Evolutionary conservation across 352 stramenopile genomes (phyloP), one percentile per base, ranked within the genome.

Genomic region (Pythium diclinum): DNA sequence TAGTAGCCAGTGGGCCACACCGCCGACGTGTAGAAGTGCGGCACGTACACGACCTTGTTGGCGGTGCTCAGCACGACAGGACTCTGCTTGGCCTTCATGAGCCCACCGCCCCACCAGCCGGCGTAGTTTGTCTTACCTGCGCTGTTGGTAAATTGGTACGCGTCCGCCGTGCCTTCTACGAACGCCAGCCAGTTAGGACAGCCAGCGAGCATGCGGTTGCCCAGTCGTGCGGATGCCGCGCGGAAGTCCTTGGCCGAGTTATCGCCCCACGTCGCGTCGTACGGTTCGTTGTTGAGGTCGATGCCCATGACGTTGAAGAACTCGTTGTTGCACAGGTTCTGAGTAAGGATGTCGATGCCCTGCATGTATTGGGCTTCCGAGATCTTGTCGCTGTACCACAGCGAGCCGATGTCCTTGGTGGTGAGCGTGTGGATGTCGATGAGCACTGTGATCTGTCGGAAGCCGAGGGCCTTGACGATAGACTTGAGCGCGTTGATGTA

Each of bases 221-320:
- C 79, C 33, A 93, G 88, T 13, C 69, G 74, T 23, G 75, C 64
- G 0, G 82, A 69, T 8, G 68, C 79, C 6, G 71, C 69, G 0
- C 73, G 69, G 51, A 91, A 89, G 48, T 91, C 82, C 6, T 61
- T 80, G 44, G 64, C 65, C 0, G 73, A 47, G 56, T 67, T 69
- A 30, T 85, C 73, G 2, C 80, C 79, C 83, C 79, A 92, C 21
- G 76, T 88, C n/a, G 66, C 77, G 8, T 72, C 34, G 19, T 65
- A 76, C 25, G 77, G 71, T 30, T 91, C 80, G 61, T 88, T 93
- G 72, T 89, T 88, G 46, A 93, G 72, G 57, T 91, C 82, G 19
- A 93, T 61, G 13, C 80, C 82, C 3, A 92, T 79, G 36, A 92
- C 70, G 66, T 91, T 91, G 73, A 73, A 92, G 65, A 81, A 92